Evolutionary conservation across 306 rosid species (phyloP), one percentile per base, ranked within the genome.

Genomic region (Mucuna pruriens): DNA sequence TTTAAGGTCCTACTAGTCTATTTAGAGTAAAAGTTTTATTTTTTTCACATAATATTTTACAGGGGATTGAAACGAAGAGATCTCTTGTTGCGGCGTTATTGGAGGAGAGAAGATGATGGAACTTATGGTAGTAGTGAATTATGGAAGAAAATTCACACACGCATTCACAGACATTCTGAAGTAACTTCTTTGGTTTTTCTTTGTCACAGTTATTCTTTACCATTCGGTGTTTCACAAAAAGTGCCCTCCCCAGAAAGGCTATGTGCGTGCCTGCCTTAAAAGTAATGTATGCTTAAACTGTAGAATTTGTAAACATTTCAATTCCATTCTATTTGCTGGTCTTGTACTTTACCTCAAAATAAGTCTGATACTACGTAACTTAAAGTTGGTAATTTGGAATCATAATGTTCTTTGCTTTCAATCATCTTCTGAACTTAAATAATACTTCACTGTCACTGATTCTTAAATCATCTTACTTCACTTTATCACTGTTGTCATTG

Each of bases 61-160:
- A 95, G 99, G 99, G 94, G 98, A 57, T 88, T 93, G 97, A 80
- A 81, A 82, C 88, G 88, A 74, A 90, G 99, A 93, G 99, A 95
- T 89, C 89, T 95, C 63, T 86, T 95, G 78, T 58, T 95, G 85
- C 88, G 92, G 40, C 99, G 99, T 51, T 95, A 95, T 70, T 95
- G 99, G 99, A 95, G 99, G 89, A 88, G 99, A 80, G 98, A 95
- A 86, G 97, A 95, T n/a, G 98, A 88, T 85, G 99, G 99, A 82
- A 95, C 98, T 77, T 95, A 95, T 76, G 98, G 99, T 95, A 89
- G 76, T 81, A 74, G 40, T 81, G 33, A 81, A 74, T 81, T 70
- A n/a, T 78, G 64, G 51, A 60, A 73, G 46, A 52, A 15, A 25
- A 51, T 67, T 17, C 17, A 51, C 7, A 36, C 4, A 6, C 48